phyloP scores from a whole-genome alignment of 345 rosid species.

The Gossypium arboreum region DNA sequence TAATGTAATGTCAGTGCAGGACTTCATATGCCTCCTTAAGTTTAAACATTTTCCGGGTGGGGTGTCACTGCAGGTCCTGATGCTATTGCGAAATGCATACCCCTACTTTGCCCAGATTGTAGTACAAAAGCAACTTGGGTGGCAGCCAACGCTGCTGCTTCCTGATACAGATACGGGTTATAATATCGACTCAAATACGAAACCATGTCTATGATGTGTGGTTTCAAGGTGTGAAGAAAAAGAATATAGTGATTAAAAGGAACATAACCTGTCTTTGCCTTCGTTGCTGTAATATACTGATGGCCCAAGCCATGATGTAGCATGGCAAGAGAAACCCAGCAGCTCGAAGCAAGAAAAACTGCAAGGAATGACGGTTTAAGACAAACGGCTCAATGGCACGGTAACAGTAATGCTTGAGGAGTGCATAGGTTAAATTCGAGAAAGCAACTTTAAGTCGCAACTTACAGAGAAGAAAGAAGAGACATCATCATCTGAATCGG shows the following conservation, averaged over 20 bases:
- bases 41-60: slow-evolving; percentile 51
- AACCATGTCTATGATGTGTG: too few relatives aligned
- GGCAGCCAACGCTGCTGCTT: slow-evolving; percentile 79
- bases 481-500: slow-evolving; percentile 61
- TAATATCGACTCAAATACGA: not conserved
- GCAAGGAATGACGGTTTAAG: slow-evolving; percentile 21
- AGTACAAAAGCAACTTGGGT: slow-evolving; percentile 85
- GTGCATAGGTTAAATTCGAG: not conserved
- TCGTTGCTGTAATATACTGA: slow-evolving; percentile 81
- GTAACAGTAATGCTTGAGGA: not conserved
- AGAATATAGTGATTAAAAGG: not conserved
- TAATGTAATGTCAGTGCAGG: not conserved
- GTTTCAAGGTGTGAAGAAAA: too few relatives aligned
- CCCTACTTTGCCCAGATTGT: slow-evolving; percentile 71
- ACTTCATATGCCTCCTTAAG: not conserved
- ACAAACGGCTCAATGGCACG: not conserved
- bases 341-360: slow-evolving; percentile 86
- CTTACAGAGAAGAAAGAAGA: slow-evolving; percentile 79
- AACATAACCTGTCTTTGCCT: slow-evolving; percentile 79
- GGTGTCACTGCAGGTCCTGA: slow-evolving; percentile 36
- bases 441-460: slow-evolving; percentile 11
- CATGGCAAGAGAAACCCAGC: slow-evolving; percentile 86
- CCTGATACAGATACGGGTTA: slow-evolving; percentile 44
- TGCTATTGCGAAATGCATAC: slow-evolving; percentile 66
- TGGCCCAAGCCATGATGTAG: slow-evolving; percentile 98